These are phyloP conservation scores for Goniomonas avonlea DNA, from an alignment of 78 protist genomes.

Conservation along the genomic window DNA sequence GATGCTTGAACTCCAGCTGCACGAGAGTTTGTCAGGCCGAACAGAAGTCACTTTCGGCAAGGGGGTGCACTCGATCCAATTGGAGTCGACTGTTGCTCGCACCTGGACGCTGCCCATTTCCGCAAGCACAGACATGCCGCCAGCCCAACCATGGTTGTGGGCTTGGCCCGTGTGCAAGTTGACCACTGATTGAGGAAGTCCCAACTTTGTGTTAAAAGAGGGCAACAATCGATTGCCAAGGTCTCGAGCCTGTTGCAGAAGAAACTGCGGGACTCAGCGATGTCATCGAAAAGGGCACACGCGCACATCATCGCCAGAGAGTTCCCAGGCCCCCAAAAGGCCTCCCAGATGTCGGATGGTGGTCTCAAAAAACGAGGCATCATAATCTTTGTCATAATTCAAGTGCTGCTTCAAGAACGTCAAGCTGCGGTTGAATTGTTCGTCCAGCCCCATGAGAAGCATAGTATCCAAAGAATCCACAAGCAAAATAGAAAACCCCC, in stretches of 20 bases:
- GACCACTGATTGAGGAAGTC: not conserved
- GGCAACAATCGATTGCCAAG: not conserved
- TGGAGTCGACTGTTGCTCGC: too few species aligned
- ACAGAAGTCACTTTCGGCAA: too few species aligned
- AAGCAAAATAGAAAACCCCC: too few species aligned
- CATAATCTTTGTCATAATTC: not conserved
- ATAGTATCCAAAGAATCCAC: not conserved
- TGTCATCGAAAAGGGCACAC: not conserved
- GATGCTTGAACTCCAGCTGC: too few species aligned
- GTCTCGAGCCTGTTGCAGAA: too few species aligned
- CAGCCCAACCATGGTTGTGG: too few species aligned
- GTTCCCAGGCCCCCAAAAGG: slow-evolving; percentile 23
- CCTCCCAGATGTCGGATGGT: slow-evolving; percentile 39
- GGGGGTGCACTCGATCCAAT: too few species aligned
- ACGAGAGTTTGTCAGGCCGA: too few species aligned
- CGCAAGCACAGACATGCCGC: too few species aligned
- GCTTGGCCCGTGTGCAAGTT: too few species aligned
- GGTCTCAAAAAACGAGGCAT: slow-evolving; percentile 24
- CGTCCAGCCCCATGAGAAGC: not conserved
- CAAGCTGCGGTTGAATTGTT: not conserved
- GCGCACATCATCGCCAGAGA: slow-evolving; percentile 14
- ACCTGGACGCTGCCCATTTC: too few species aligned
- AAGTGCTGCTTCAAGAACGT: not conserved
- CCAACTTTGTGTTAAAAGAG: not conserved
- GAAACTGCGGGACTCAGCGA: too few species aligned